These are phyloP conservation scores for Psilocybe sp. DNA, from an alignment of 768 basidiomycete species.

Conservation along the genomic window DNA sequence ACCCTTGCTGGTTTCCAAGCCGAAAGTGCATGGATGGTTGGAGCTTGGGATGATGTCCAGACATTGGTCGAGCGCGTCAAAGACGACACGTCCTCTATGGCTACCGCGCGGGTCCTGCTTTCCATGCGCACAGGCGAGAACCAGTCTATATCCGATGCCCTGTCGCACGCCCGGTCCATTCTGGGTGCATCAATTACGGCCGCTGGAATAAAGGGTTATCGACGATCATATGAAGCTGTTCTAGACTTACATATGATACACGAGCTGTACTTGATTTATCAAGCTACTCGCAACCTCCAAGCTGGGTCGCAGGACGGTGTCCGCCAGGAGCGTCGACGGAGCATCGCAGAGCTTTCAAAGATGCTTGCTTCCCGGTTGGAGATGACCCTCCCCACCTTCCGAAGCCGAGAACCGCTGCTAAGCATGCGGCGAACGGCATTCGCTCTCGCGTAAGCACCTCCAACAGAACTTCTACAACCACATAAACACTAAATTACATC, in stretches of 20 bases:
- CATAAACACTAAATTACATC: conserved; percentile 8
- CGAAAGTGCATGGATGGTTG: conserved; percentile 95
- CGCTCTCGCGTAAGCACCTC: conserved; percentile 53
- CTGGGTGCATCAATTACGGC: conserved; percentile 82
- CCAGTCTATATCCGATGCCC: conserved; percentile 41
- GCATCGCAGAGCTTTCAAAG: conserved; percentile 41
- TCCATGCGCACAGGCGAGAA: conserved; percentile 65
- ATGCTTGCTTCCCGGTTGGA: conserved; percentile 66
- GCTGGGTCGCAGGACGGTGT: conserved; percentile 34
- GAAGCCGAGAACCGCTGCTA: conserved; percentile 82
- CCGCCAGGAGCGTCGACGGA: conserved; percentile 29
- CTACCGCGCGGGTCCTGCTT: conserved; percentile 77
- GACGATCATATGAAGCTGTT: conserved; percentile 82
- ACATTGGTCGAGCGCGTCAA: conserved; percentile 49
- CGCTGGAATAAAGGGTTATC: conserved; percentile 78
- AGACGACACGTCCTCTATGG: conserved; percentile 57
- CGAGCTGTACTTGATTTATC: conserved; percentile 74
- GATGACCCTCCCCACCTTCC: conserved; percentile 82
- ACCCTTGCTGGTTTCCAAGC: conserved; percentile 80
- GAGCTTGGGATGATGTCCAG: conserved; percentile 86
- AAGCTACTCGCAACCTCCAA: conserved; percentile 36
- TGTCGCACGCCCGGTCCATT: conserved; percentile 63
- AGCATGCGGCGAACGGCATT: conserved; percentile 89
- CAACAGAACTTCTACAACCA: not conserved
- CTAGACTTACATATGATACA: conserved; percentile 83